phyloP scores from a whole-genome alignment of 2,329 filamentous ascomycete genomes.

The Clonostachys chloroleuca region DNA sequence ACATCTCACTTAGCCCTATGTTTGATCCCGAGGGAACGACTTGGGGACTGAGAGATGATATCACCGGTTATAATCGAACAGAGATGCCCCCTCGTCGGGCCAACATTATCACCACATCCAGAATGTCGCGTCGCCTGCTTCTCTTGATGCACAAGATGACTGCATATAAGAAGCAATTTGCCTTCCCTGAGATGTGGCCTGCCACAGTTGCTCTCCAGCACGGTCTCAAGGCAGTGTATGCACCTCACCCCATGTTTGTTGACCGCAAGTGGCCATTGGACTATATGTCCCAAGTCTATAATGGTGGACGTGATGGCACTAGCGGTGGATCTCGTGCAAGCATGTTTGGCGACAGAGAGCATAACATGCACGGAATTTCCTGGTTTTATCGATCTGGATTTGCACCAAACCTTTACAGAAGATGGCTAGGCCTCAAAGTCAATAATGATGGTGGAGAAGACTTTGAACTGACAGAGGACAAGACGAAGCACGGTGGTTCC shows the following conservation, averaged over 20 bases:
- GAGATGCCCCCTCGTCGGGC: conserved; percentile 67
- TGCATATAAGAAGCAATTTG: conserved; percentile 76
- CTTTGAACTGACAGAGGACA: conserved; percentile 59
- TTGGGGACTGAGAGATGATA: conserved; percentile 78
- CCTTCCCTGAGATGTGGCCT: conserved; percentile 97
- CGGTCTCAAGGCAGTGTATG: conserved; percentile 88
- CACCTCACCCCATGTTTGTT: conserved; percentile 82
- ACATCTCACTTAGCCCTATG: conserved; percentile 87
- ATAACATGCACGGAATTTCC: conserved; percentile 80
- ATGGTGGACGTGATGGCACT: conserved; percentile 71
- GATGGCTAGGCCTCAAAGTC: conserved; percentile 81
- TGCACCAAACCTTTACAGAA: conserved; percentile 72
- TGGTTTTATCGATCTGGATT: conserved; percentile 93
- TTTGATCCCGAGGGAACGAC: conserved; percentile 86
- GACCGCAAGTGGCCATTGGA: conserved; percentile 81
- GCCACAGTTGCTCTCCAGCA: conserved; percentile 84
- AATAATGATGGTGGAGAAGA: conserved; percentile 76
- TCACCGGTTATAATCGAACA: conserved; percentile 72
- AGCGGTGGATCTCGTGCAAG: conserved; percentile 69
- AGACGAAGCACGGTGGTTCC: conserved; percentile 41
- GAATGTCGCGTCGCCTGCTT: conserved; percentile 77
- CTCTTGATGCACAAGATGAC: conserved; percentile 90
- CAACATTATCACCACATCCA: conserved; percentile 83
- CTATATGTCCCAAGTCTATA: conserved; percentile 75
- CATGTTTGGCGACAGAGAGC: conserved; percentile 79